Evolutionary conservation across 257 asterid species (phyloP).

Genomic region (Solanum piurae): DNA sequence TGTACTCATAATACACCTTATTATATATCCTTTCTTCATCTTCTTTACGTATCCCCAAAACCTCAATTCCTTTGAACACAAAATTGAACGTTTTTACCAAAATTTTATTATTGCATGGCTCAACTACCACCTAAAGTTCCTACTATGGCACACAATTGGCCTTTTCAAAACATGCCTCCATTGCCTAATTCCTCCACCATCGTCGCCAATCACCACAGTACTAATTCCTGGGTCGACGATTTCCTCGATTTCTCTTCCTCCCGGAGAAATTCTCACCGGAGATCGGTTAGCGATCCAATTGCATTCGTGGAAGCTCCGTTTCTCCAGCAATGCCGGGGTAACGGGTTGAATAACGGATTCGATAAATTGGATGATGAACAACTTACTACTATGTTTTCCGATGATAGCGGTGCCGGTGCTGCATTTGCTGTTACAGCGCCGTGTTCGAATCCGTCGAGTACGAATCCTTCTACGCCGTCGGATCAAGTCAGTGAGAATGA

Average conservation of each 20-base stretch:
- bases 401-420: slow-evolving; percentile 24
- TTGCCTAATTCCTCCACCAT: slow-evolving; percentile 16
- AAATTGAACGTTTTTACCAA: background rate
- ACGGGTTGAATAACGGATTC: slow-evolving; percentile 18
- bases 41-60: background rate
- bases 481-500: slow-evolving; percentile 53
- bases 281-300: slow-evolving; percentile 72
- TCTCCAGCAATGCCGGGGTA: slow-evolving; percentile 13
- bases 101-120: slow-evolving; percentile 44
- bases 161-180: slow-evolving; percentile 42
- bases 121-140: slow-evolving; percentile 72
- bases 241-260: slow-evolving; percentile 77
- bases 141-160: slow-evolving; percentile 62
- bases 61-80: background rate
- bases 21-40: background rate
- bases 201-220: background rate
- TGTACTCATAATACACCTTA: background rate
- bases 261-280: slow-evolving; percentile 54
- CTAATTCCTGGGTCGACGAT: slow-evolving; percentile 60
- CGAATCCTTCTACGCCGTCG: slow-evolving; percentile 64
- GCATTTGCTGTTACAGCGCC: slow-evolving; percentile 17
- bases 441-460: slow-evolving; percentile 35
- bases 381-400: slow-evolving; percentile 64
- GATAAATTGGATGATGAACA: slow-evolving; percentile 77
- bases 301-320: slow-evolving; percentile 49